Conservation (phyloP, 306 rosid species). For the Oxytropis ochrocephala region DNA sequence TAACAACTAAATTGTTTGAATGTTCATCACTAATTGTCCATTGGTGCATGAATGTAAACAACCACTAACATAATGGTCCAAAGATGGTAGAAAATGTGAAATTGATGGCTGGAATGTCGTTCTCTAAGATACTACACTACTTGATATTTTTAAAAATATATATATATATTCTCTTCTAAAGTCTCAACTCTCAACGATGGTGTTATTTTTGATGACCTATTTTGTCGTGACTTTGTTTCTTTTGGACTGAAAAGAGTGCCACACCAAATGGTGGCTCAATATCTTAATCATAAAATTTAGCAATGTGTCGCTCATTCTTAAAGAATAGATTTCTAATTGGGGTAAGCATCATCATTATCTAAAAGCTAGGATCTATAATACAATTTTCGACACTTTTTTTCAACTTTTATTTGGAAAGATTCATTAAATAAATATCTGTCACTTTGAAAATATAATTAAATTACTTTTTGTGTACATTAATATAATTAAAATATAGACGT, state of each 20-base stretch:
- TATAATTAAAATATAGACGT: not conserved
- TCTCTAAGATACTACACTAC: not conserved
- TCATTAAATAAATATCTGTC: not conserved
- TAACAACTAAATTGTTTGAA: too few relatives aligned
- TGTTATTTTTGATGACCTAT: not conserved
- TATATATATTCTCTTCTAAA: not conserved
- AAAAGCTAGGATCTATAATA: not conserved
- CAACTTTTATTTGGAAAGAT: not conserved
- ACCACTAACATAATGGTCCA: not conserved
- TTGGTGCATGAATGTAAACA: constrained; percentile 10
- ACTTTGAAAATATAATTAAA: not conserved
- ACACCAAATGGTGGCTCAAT: not conserved
- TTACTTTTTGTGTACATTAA: too few relatives aligned
- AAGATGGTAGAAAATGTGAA: not conserved
- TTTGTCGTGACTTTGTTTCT: constrained; percentile 23
- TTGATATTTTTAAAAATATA: not conserved
- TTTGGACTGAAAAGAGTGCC: not conserved
- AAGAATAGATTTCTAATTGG: constrained; percentile 5
- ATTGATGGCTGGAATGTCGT: constrained; percentile 10
- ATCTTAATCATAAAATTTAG: not conserved
- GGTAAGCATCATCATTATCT: constrained; percentile 5
- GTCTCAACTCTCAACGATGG: not conserved
- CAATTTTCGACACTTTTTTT: not conserved
- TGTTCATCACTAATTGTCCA: too few relatives aligned
- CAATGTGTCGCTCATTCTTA: not conserved